Conservation (phyloP, 768 basidiomycete genomes). For the Auricularia cornea region DNA sequence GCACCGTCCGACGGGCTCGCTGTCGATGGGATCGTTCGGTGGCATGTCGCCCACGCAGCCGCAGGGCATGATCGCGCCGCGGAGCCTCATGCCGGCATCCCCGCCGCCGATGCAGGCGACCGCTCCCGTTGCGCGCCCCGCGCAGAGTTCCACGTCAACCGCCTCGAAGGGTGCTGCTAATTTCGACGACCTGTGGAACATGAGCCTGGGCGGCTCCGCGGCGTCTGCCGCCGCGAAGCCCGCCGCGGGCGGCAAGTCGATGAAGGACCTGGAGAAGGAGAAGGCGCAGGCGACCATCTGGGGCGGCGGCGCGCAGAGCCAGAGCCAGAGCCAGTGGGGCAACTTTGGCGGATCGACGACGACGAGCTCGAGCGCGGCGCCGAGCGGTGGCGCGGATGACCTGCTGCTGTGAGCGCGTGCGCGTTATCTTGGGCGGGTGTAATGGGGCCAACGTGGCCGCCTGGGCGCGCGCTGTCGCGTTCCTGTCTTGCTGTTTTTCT, state of each 20-base stretch:
- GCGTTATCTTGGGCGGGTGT: too few relatives aligned
- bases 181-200: constrained; percentile 86
- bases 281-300: constrained; percentile 76
- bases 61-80: too few relatives aligned
- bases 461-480: too few relatives aligned
- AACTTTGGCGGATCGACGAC: constrained; percentile 6
- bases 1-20: constrained; percentile 10
- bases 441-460: too few relatives aligned
- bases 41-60: too few relatives aligned
- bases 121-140: neutral
- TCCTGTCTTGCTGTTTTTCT: too few relatives aligned
- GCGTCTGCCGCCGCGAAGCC: constrained; percentile 17
- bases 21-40: neutral
- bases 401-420: constrained; percentile 24
- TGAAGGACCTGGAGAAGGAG: constrained; percentile 84
- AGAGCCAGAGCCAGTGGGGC: constrained; percentile 14
- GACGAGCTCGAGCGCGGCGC: constrained; percentile 22
- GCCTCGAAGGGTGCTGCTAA: constrained; percentile 38
- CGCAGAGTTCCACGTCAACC: constrained; percentile 24
- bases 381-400: constrained; percentile 30
- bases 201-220: constrained; percentile 53
- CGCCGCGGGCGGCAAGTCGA: constrained; percentile 50
- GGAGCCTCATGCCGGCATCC: too few relatives aligned
- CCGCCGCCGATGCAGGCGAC: too few relatives aligned
- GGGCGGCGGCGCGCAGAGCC: constrained; percentile 35